Evolutionary conservation across 352 stramenopile species (phyloP), one percentile per base, ranked within the genome.

Genomic region (Pythium phragmiticola): DNA sequence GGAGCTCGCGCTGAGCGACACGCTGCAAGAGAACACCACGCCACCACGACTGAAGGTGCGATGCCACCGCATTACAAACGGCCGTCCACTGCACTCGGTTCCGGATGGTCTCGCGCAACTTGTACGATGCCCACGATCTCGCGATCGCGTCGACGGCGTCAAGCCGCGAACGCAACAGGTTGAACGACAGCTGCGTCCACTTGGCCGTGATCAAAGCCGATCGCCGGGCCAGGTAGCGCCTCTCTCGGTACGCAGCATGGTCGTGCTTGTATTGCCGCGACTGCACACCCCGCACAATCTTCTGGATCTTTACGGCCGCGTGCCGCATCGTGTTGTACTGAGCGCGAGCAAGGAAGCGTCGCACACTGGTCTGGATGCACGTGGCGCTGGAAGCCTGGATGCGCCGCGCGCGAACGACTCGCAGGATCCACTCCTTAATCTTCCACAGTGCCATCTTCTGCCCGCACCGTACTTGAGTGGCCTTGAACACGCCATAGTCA

Each of bases 401-500:
- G 0, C 62, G 62, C 39, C 55, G 56, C 6, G 17, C n/a, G 8
- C 16, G 19, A 21, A 57, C 54, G 28, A 55, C 42, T 5, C 51
- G 36, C 16, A 34, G 9, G 11, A 68, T 13, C 53, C 45, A 68
- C n/a, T 55, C 17, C 19, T 68, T 23, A 7, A 68, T 11, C 42
- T 68, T 68, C 62, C 63, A 69, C 39, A 50, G 7, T 9, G 63
- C 63, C 55, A 69, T 64, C 49, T 69, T 69, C 48, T 19, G 46
- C 2, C 26, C 39, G 39, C 56, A 60, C 11, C 55, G 55, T 13
- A n/a, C 17, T 33, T 57, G 56, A 4, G 60, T 66, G 19, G 23
- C 39, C 53, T 72, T 64, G 54, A 65, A 68, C 13, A 57, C 52
- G 41, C 75, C 82, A 28, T 79, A 92, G 60, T 77, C 70, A 42